A percentile compares a stretch with the other conserved stretches of the same genome.
phyloP scores from a whole-genome alignment of 2,329 filamentous ascomycete species.

The Xylariaceae sp. region DNA sequence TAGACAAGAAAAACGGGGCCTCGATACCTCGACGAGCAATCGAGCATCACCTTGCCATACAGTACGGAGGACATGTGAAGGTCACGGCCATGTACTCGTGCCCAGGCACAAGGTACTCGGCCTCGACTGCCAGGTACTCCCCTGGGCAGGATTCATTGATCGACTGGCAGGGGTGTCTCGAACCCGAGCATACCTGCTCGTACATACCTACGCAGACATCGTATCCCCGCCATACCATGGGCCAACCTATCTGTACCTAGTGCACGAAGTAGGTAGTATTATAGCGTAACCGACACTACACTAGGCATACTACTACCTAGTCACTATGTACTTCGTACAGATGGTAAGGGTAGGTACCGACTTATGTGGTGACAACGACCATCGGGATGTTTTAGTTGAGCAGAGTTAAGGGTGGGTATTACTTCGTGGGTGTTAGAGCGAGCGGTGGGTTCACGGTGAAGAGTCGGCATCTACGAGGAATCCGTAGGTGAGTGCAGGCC shows the following conservation, averaged over 20 bases:
- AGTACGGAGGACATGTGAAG: conserved; percentile 12
- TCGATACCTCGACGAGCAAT: conserved; percentile 1
- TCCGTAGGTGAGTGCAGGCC: too few relatives aligned
- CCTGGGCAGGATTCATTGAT: conserved; percentile 10
- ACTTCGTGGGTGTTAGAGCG: neutral
- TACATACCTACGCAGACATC: neutral
- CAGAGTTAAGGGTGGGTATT: neutral
- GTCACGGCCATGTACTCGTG: conserved; percentile 10
- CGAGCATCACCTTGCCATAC: conserved; percentile 6
- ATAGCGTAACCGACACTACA: neutral
- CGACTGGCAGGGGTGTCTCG: conserved; percentile 12
- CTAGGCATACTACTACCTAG: neutral
- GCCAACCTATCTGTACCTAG: neutral
- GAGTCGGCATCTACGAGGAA: neutral
- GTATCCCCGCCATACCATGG: conserved; percentile 9
- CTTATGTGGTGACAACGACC: neutral
- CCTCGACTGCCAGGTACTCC: conserved; percentile 1
- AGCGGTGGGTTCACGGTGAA: neutral
- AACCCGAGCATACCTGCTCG: neutral
- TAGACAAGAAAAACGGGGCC: neutral
- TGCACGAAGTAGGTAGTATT: conserved; percentile 2
- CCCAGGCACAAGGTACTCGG: conserved; percentile 9
- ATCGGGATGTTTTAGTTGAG: neutral
- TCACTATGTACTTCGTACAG: neutral
- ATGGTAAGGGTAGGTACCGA: neutral